Percentiles rank a stretch among this genome's conserved stretches.
Conservation (phyloP, 805 yeast genomes). For the Wickerhamiella slavikovae region DNA sequence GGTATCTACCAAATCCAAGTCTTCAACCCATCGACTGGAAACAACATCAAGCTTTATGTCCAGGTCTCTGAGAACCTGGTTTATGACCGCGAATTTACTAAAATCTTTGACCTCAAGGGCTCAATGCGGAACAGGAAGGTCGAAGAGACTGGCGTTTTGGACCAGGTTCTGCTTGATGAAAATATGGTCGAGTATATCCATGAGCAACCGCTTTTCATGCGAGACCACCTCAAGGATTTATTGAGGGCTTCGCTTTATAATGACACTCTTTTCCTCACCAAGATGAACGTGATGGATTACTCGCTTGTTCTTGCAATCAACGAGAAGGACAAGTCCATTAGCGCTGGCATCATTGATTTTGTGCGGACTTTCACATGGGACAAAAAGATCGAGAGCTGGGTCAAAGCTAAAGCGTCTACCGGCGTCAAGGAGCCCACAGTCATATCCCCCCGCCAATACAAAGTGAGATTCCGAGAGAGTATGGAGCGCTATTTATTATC, state of each 20-base stretch:
- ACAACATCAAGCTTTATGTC: conserved; percentile 67
- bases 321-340: conserved; percentile 33
- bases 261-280: conserved; percentile 80
- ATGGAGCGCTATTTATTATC: conserved; percentile 89
- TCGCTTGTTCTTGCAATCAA: conserved; percentile 89
- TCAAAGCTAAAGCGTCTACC: conserved; percentile 80
- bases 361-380: conserved; percentile 97
- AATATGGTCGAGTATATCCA: conserved; percentile 96
- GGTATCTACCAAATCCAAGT: conserved; percentile 92
- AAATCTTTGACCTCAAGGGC: conserved; percentile 91
- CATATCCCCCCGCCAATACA: conserved; percentile 89
- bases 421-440: conserved; percentile 91
- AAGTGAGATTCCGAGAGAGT: conserved; percentile 86
- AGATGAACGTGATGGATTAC: conserved; percentile 98
- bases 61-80: conserved; percentile 91
- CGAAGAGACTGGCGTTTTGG: conserved; percentile 84
- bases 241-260: conserved; percentile 82
- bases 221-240: conserved; percentile 75
- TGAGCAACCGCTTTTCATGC: conserved; percentile 84
- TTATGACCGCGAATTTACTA: conserved; percentile 55
- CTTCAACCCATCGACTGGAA: conserved; percentile 55
- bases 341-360: conserved; percentile 89
- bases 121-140: conserved; percentile 96
- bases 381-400: conserved; percentile 95
- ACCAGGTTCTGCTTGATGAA: conserved; percentile 86